phyloP scores from a whole-genome alignment of 116 monocot genomes.

The Trichopus zeylanicus region DNA sequence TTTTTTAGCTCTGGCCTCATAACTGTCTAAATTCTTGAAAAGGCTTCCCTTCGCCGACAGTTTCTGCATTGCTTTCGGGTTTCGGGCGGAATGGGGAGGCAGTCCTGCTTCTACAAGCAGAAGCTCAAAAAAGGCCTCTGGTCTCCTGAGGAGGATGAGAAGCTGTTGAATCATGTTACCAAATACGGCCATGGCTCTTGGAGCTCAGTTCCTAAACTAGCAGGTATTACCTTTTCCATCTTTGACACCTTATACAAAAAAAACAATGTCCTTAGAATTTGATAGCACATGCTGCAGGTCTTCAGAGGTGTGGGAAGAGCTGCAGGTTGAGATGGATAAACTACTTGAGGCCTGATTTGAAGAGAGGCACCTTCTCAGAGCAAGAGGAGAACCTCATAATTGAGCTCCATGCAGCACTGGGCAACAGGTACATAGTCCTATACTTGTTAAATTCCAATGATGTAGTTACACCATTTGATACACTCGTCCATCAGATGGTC shows the following conservation, averaged over 20 bases:
- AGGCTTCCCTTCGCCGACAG: no score
- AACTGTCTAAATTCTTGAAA: background rate
- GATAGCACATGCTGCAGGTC: conserved; percentile 32
- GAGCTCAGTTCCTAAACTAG: conserved; percentile 81
- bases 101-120: conserved; percentile 76
- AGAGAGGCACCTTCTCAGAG: conserved; percentile 85
- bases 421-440: conserved; percentile 97
- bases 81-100: conserved; percentile 90
- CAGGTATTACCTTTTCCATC: conserved; percentile 27
- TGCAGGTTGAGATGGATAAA: conserved; percentile 89
- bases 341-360: conserved; percentile 81
- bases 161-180: conserved; percentile 64
- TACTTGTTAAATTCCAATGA: no score
- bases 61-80: conserved; percentile 1
- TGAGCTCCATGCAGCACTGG: conserved; percentile 73
- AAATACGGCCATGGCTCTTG: conserved; percentile 81
- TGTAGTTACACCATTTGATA: no score
- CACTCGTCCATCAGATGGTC: conserved; percentile 83
- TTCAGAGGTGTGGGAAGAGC: conserved; percentile 89
- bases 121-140: conserved; percentile 87
- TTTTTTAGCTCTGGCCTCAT: background rate
- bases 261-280: no score
- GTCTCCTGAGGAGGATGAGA: conserved; percentile 93
- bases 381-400: conserved; percentile 75
- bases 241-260: no score